Conservation (phyloP, 1,284 basidiomycete species). For the Lignosus rhinocerotis region DNA sequence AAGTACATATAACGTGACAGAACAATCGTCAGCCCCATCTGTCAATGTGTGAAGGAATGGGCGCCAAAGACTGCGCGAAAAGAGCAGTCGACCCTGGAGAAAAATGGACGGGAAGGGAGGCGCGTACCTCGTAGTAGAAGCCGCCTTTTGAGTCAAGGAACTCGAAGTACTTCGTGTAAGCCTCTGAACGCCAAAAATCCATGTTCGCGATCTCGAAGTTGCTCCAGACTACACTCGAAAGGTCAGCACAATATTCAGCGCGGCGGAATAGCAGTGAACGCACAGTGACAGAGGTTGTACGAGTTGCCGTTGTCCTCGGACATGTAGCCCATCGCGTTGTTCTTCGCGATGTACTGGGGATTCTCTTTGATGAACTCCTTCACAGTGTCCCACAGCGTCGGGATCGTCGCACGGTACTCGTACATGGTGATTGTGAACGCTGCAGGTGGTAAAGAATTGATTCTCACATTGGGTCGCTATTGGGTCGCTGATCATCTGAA, state of each 20-base stretch:
- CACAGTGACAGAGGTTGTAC: slow-evolving; percentile 79
- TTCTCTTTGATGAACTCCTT: slow-evolving; percentile 64
- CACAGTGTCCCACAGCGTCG: slow-evolving; percentile 73
- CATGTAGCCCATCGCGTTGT: slow-evolving; percentile 73
- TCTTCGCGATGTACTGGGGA: slow-evolving; percentile 61
- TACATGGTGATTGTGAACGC: slow-evolving; percentile 77
- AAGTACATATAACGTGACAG: not conserved
- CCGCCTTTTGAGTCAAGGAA: slow-evolving; percentile 72
- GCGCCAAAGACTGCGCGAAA: not conserved
- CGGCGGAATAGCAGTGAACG: slow-evolving; percentile 14
- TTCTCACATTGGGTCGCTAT: too few species aligned
- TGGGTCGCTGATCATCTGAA: not conserved
- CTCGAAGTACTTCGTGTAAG: slow-evolving; percentile 75
- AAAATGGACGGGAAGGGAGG: too few species aligned
- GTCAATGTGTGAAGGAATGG: not conserved
- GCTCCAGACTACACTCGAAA: slow-evolving; percentile 55
- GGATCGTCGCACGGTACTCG: slow-evolving; percentile 75
- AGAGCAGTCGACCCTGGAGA: too few species aligned
- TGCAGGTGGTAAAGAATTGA: slow-evolving; percentile 13
- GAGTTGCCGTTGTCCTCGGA: slow-evolving; percentile 61
- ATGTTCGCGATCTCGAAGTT: slow-evolving; percentile 80
- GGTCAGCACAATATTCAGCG: not conserved
- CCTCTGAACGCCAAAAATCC: slow-evolving; percentile 59
- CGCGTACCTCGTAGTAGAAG: slow-evolving; percentile 71
- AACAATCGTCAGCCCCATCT: not conserved